Evolutionary conservation across 495 filamentous ascomycete species (phyloP).

Genomic region (Poronia punctata): DNA sequence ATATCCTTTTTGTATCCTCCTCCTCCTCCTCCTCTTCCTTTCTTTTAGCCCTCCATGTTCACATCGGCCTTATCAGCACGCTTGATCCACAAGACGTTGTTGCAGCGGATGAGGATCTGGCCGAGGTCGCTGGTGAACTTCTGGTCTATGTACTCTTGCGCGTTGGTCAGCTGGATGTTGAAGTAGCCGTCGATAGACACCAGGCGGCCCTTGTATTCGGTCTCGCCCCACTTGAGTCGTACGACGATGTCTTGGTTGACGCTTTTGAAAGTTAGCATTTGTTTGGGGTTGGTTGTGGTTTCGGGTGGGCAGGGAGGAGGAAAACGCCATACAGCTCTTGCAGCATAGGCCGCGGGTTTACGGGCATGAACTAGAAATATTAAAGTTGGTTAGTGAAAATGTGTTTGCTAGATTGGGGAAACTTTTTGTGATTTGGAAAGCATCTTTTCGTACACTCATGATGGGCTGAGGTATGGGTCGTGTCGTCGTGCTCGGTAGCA

Average conservation of each 20-base stretch:
- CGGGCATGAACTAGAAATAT: conserved; percentile 60
- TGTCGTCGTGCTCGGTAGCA: conserved; percentile 9
- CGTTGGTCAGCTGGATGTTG: conserved; percentile 87
- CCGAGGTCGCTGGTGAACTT: conserved; percentile 79
- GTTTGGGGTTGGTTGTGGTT: conserved; percentile 3
- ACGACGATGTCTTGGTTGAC: conserved; percentile 87
- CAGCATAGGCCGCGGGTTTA: conserved; percentile 87
- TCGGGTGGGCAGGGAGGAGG: background rate
- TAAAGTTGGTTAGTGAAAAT: background rate
- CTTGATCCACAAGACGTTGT: conserved; percentile 94
- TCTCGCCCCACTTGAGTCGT: conserved; percentile 94
- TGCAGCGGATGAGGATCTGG: conserved; percentile 92
- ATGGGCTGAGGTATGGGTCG: conserved; percentile 8
- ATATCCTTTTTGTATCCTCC: too few species aligned
- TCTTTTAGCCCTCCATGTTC: conserved; percentile 54
- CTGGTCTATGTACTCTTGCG: conserved; percentile 87
- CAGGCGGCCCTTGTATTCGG: conserved; percentile 88
- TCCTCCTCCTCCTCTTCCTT: too few species aligned
- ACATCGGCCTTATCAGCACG: conserved; percentile 56
- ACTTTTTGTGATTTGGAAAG: background rate
- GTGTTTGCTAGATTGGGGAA: background rate
- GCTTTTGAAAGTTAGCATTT: conserved; percentile 33
- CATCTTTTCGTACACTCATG: conserved; percentile 22
- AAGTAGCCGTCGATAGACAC: conserved; percentile 94
- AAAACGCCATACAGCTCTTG: conserved; percentile 64